Base-by-base conservation (phyloP, 2,329 filamentous ascomycete genomes). In the Aureobasidium namibiae region DNA sequence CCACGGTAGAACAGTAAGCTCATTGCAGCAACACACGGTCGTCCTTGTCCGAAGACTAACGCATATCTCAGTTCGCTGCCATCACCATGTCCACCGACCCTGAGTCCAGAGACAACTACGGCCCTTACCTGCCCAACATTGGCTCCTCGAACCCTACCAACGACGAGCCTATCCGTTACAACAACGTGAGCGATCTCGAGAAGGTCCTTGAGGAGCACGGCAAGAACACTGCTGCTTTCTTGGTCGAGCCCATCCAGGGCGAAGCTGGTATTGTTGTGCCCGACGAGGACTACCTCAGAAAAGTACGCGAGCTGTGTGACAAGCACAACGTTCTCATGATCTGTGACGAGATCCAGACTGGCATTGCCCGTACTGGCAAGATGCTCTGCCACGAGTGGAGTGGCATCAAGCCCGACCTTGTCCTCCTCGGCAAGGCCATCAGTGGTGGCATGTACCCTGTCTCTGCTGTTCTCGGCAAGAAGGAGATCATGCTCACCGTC, bases 361-460 rank as follows among this genome's bases (percentile, higher is more conserved):
- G 92, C 65, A 96, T 99, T 70, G 94, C 91, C 58, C 87, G 94
- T 64, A 99, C 94, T 18, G 94, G 94, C 56, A 89, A 88, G 70
- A 88, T 99, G 78, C 85, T 99, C 58, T 96, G 91, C 80, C 88
- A 89, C 69, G 85, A 99, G 76, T 97, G 94, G 92, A 87, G 89
- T 60, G 89, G 87, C 66, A 91, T 99, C 79, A 95, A 92, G 79
- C 94, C 92, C 39, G 94, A 99, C 72, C 82, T 99, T 69, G 88
- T 99, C 24, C 87, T 95, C 49, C 85, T 99, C 34, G 94, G 94
- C 70, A 99, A 99, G 79, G 94, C 94, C 66, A 96, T 99, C 72
- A 96, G 91, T 34, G 94, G 94, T 64, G 94, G 94, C 74, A 94
- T 97, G 88, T 99, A 99, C 76, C 94, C 94, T n/a, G 94, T 99